Base-by-base conservation (phyloP, 2,329 filamentous ascomycete genomes). In the Colletotrichum euphorbiae region DNA sequence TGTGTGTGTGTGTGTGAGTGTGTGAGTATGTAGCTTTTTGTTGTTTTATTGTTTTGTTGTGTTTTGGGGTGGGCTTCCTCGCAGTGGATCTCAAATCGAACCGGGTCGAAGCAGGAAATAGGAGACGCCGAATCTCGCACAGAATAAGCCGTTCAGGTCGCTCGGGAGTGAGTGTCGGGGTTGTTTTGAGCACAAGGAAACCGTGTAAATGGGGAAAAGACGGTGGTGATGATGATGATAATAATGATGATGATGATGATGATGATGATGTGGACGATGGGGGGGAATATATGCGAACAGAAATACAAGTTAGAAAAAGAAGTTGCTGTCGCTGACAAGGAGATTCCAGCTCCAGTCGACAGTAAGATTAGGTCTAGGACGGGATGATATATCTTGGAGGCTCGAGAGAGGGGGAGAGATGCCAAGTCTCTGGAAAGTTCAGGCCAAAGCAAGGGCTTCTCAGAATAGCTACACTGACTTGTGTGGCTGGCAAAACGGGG, bases 311-410 rank as follows among this genome's bases (percentile, higher is more conserved):
- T 5, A 28, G 21, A 43, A 66, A 42, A 33, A 28, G 19, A 40
- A 69, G 40, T 38, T 55, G 62, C 40, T 55, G 42, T 54, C 55
- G 48, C 24, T 66, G 61, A 65, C 66, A 66, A 66, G 66, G 61
- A 61, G 66, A 66, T 56, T 69, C 66, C 66, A 45, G 66, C 61
- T 69, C 66, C 66, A 40, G 48, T 56, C 42, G 48, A 59, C 33
- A 28, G 28, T 60, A 50, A 54, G 17, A 60, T 54, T 60, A 42
- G 61, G 66, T 51, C 66, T 56, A 56, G 66, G 61, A 66, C 61
- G 31, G 24, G 66, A 69, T 69, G 66, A 69, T 69, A 69, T 66
- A 60, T 59, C 58, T 61, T 21, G 59, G 48, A 15, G 40, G 51
- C 54, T 38, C 45, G 54, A 46, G 52, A 31, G 24, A 17, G 3